Base-by-base conservation (phyloP, 1,139 yeast genomes). In the Candida pseudoviswanathii region DNA sequence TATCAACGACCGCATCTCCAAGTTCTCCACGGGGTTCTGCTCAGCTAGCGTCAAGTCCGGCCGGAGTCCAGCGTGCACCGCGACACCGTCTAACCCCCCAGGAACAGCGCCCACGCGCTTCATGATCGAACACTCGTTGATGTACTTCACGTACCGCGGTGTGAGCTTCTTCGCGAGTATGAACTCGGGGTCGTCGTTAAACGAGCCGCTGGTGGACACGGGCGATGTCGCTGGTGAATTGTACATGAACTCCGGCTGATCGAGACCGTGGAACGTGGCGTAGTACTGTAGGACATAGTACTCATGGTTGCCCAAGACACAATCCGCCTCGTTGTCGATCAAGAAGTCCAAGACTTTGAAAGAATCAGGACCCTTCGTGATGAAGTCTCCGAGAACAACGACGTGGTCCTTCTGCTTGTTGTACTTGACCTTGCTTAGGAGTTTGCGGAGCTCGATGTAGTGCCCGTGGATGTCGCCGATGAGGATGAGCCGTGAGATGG, bases 391-490 rank as follows among this genome's bases (percentile, higher is more conserved):
- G 29, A 91, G 67, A 34, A 91, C 71, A 3, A 89, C 65, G n/a
- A 89, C 70, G 48, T 82, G 81, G 60, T 89, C 96, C 4, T 60
- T 59, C 11, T 68, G 59, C 1, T 62, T 54, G 55, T 80, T 67
- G 61, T 73, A 87, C 5, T 78, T 64, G 7, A 76, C 51, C 52
- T 75, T 73, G 16, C 67, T 58, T 50, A 91, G 66, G 44, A 92
- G 70, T 44, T 73, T 67, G 50, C 65, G 62, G 51, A 91, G 71
- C 59, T 82, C 81, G 3, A 70, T 68, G 56, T 75, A 81, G 59
- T 86, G 85, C 2, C 97, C 98, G 66, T 92, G 98, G 26, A 92
- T 81, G 65, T 92, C 98, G 4, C 98, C 98, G 32, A 92, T 75
- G 49, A 91, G 63, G 11, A 92, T 75, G 31, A 87, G 62, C 55